Evolutionary conservation across 768 basidiomycete genomes (phyloP), one percentile per base, ranked within the genome.

Genomic region (Hericium coralloides): DNA sequence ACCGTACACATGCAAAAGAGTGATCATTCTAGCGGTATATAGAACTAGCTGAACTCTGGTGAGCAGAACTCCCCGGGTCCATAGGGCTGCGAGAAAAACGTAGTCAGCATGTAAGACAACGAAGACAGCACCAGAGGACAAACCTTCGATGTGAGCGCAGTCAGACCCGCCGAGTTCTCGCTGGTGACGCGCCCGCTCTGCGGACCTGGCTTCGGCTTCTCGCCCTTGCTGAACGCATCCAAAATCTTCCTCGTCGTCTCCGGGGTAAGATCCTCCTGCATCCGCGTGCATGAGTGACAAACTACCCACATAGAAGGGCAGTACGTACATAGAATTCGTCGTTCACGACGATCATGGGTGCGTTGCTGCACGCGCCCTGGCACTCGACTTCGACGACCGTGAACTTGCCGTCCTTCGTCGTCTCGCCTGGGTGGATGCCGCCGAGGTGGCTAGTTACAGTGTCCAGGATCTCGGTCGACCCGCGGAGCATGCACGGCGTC

Each of bases 321-420:
- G 31, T 4, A 73, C 88, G 60, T 67, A 92, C 93, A 70, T 97
- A 99, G 76, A 94, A 99, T 70, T 98, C 93, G 67, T 99, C 97
- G 25, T 88, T 87, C 65, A 99, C 79, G 59, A 86, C 93, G 72
- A 99, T 77, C 97, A 98, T 98, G 48, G 91, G 92, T 25, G 93
- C 97, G 73, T 98, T 99, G 65, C 89, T 92, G 76, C 97, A 99
- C 55, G 97, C 95, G 56, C 97, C 97, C 66, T 98, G 87, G 72
- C 97, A 99, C 74, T 99, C 97, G 26, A 98, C 97, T 72, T 99
- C 97, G 57, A 99, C 80, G 45, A 98, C 85, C 10, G 97, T 97
- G 73, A 98, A 99, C 72, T 95, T 98, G 43, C 91, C 89, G 68
- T 99, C 93, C 69, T 82, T 80, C 12, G 97, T 97, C n/a, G 95